Conservation (phyloP, 2,329 filamentous ascomycete species). For the Cordyceps tenuipes region DNA sequence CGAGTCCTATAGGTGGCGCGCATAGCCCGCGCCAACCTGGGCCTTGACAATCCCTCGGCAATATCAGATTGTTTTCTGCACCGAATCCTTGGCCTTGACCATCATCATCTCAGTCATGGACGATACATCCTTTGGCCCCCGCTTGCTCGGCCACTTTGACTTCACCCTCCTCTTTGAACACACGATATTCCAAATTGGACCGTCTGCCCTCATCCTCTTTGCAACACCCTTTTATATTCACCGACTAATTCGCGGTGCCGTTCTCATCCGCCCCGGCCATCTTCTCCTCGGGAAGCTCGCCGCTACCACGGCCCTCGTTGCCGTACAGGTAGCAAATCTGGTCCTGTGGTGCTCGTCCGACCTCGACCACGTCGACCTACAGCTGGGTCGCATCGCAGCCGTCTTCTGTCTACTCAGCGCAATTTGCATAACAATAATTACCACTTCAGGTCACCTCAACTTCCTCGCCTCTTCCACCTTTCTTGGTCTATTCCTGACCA, state of each 20-base stretch:
- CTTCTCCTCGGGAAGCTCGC: slow-evolving; percentile 18
- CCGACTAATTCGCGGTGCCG: not conserved
- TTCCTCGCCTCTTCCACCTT: not conserved
- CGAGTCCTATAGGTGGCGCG: no score
- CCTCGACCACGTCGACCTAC: slow-evolving; percentile 12
- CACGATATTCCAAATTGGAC: not conserved
- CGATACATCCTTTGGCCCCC: slow-evolving; percentile 3
- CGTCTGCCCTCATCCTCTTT: slow-evolving; percentile 7
- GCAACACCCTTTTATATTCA: not conserved
- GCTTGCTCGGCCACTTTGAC: slow-evolving; percentile 1
- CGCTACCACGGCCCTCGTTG: rapidly evolving
- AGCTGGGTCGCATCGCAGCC: slow-evolving; percentile 20
- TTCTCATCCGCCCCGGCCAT: not conserved
- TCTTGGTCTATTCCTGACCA: not conserved
- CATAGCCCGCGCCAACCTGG: not conserved
- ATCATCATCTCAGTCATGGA: not conserved
- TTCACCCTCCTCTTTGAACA: slow-evolving; percentile 5
- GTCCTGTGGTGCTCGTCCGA: slow-evolving; percentile 19
- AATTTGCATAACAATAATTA: slow-evolving; percentile 20
- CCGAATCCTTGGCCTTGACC: no score
- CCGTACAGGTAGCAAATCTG: slow-evolving; percentile 18
- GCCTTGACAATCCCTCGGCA: no score
- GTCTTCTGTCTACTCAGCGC: slow-evolving; percentile 21
- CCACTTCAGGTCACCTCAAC: slow-evolving; percentile 15
- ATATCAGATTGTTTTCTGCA: no score